Percentiles rank a stretch among this genome's conserved stretches.
These are phyloP conservation scores for Boletus sp. DNA, from an alignment of 768 basidiomycete species.

Conservation along the genomic window DNA sequence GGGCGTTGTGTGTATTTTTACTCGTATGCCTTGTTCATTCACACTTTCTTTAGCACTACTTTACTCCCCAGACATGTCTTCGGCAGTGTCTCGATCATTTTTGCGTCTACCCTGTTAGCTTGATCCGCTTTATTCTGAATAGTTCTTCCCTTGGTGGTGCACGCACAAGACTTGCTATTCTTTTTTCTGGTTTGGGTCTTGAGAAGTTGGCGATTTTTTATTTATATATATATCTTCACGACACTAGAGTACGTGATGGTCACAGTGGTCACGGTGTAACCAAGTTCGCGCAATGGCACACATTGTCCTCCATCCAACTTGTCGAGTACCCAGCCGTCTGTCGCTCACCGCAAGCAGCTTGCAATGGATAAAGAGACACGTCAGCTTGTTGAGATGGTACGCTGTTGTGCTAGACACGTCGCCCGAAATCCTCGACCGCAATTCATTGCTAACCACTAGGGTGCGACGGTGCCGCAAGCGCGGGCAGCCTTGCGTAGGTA, in stretches of 20 bases:
- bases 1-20: conserved; percentile 27
- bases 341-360: neutral
- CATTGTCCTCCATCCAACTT: conserved; percentile 13
- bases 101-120: conserved; percentile 4
- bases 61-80: conserved; percentile 1
- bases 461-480: conserved; percentile 78
- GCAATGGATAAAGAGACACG: conserved; percentile 52
- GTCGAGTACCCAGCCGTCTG: neutral
- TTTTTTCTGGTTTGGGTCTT: conserved; percentile 13
- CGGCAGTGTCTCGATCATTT: conserved; percentile 1
- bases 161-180: neutral
- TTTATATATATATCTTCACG: conserved; percentile 11
- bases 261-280: conserved; percentile 26
- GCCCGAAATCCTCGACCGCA: neutral
- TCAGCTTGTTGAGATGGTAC: conserved; percentile 64
- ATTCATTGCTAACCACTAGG: conserved; percentile 43
- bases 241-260: conserved; percentile 1
- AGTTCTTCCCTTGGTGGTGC: neutral
- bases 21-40: conserved; percentile 23
- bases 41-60: conserved; percentile 16
- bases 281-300: conserved; percentile 18
- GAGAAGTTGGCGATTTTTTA: conserved; percentile 11
- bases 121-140: conserved; percentile 1
- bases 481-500: conserved; percentile 75
- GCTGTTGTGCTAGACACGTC: conserved; percentile 3